Evolutionary conservation across 768 basidiomycete species (phyloP).

Genomic region (Royoungia palumana): DNA sequence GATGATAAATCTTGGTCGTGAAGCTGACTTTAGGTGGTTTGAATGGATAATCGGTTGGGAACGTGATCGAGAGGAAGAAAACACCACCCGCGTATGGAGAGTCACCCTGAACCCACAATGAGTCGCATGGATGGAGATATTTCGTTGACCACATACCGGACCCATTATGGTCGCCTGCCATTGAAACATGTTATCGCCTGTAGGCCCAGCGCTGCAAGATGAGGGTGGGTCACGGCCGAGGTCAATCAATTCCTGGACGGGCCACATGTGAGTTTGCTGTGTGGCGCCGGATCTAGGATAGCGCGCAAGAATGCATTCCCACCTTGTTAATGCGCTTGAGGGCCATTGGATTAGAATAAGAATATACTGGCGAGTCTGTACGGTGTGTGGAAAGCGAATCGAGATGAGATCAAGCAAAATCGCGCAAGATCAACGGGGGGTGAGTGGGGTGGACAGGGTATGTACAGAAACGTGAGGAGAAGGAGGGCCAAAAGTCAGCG

Average conservation of each 20-base stretch:
- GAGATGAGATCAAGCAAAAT: slow-evolving; percentile 33
- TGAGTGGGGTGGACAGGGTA: not conserved
- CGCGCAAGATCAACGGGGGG: slow-evolving; percentile 34
- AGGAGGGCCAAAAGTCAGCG: not conserved
- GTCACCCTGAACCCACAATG: slow-evolving; percentile 62
- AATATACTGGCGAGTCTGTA: slow-evolving; percentile 16
- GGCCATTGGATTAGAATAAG: slow-evolving; percentile 58
- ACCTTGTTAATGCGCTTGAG: slow-evolving; percentile 99
- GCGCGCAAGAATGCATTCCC: slow-evolving; percentile 4
- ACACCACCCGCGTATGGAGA: slow-evolving; percentile 99
- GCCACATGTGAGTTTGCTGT: slow-evolving; percentile 5
- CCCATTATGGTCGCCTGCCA: slow-evolving; percentile 99
- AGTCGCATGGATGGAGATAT: slow-evolving; percentile 18
- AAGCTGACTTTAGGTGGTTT: slow-evolving; percentile 99
- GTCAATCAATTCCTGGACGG: slow-evolving; percentile 89
- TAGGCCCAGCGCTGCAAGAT: slow-evolving; percentile 98
- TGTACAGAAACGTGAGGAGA: not conserved
- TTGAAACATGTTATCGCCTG: slow-evolving; percentile 97
- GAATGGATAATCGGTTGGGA: slow-evolving; percentile 99
- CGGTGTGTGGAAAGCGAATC: slow-evolving; percentile 14
- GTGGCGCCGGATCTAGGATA: slow-evolving; percentile 6
- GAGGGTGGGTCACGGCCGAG: slow-evolving; percentile 99
- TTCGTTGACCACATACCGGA: slow-evolving; percentile 61
- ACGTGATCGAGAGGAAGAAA: slow-evolving; percentile 93
- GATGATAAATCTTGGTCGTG: slow-evolving; percentile 99